phyloP scores from a whole-genome alignment of 2,329 filamentous ascomycete species.

The Aspergillus piperis region DNA sequence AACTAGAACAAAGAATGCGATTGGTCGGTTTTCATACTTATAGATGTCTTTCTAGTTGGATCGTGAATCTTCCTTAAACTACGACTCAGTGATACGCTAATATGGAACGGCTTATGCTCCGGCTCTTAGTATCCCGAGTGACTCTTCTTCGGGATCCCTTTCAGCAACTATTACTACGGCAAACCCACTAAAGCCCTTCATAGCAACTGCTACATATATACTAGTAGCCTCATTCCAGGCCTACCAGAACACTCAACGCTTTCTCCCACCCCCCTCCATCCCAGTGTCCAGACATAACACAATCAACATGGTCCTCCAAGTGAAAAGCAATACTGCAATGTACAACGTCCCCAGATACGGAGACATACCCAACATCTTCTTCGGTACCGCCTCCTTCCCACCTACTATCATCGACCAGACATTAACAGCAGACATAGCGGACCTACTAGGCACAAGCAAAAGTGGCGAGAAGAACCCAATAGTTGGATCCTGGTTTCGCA shows the following conservation, averaged over 20 bases:
- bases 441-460: slow-evolving; percentile 4
- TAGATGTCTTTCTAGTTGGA: not conserved
- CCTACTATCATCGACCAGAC: not conserved
- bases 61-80: not conserved
- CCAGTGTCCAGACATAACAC: no score
- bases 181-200: no score
- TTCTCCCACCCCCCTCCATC: no score
- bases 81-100: no score
- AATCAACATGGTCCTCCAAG: slow-evolving; percentile 3
- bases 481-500: slow-evolving; percentile 20
- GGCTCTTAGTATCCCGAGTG: no score
- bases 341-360: slow-evolving; percentile 4
- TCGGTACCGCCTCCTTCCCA: not conserved
- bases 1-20: not conserved
- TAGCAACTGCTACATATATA: no score
- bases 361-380: slow-evolving; percentile 6
- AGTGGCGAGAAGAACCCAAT: slow-evolving; percentile 10
- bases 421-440: not conserved
- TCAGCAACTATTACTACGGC: no score
- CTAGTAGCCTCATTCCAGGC: no score
- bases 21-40: not conserved
- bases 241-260: no score
- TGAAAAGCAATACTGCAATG: slow-evolving; percentile 6
- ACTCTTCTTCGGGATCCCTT: no score
- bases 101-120: no score